phyloP scores from a whole-genome alignment of 495 filamentous ascomycete species.

The Penicillium fimorum region DNA sequence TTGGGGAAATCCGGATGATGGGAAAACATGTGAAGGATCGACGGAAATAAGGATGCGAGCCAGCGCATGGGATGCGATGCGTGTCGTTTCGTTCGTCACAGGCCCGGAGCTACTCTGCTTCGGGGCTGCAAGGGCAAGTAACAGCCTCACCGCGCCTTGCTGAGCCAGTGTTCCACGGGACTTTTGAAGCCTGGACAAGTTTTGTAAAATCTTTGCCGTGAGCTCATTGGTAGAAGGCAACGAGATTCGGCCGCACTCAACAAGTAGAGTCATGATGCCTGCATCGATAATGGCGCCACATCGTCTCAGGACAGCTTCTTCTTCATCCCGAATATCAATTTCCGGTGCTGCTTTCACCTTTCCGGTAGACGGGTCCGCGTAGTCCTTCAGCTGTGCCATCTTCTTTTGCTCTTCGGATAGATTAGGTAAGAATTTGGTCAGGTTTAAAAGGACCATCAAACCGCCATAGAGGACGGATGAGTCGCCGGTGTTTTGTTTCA shows the following conservation, averaged over 20 bases:
- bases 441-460: slow-evolving; percentile 76
- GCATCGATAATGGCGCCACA: slow-evolving; percentile 75
- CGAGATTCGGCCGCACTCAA: slow-evolving; percentile 62
- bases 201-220: slow-evolving; percentile 67
- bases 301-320: slow-evolving; percentile 70
- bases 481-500: slow-evolving; percentile 59
- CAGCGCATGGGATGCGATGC: slow-evolving; percentile 75
- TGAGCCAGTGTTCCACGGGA: slow-evolving; percentile 79
- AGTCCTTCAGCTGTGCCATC: slow-evolving; percentile 85
- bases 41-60: slow-evolving; percentile 90
- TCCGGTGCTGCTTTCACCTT: slow-evolving; percentile 47
- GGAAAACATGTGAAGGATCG: slow-evolving; percentile 83
- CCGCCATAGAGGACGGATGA: slow-evolving; percentile 79
- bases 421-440: slow-evolving; percentile 76
- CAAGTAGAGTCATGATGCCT: slow-evolving; percentile 70
- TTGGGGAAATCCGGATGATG: slow-evolving; percentile 67
- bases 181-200: slow-evolving; percentile 67
- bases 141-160: slow-evolving; percentile 83
- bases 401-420: slow-evolving; percentile 89
- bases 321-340: slow-evolving; percentile 66
- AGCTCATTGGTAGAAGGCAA: slow-evolving; percentile 68
- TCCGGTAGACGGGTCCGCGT: slow-evolving; percentile 76
- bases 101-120: slow-evolving; percentile 48
- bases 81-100: slow-evolving; percentile 46
- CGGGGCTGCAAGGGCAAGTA: slow-evolving; percentile 64